Evolutionary conservation across 495 filamentous ascomycete species (phyloP), one percentile per base, ranked within the genome.

Genomic region (Friedmanniomyces endolithicus): DNA sequence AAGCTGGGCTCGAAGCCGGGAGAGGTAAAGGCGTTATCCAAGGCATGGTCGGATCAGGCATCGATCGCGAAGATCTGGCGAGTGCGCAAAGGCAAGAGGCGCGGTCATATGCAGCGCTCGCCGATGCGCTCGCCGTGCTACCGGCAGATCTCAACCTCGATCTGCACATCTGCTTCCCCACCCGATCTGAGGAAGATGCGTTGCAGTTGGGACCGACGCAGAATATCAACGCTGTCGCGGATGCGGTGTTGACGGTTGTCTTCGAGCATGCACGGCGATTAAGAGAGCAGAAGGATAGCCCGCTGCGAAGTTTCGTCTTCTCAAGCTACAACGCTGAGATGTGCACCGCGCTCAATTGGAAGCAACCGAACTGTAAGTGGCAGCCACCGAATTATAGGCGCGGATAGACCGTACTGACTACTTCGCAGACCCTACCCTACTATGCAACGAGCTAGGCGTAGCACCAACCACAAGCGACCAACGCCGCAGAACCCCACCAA

Each of bases 301-400:
- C 53, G 48, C 37, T 62, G 34, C 75, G 89, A 19, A 89, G 84
- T 9, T 82, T 98, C 40, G 87, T 97, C 22, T 95, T 97, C 67
- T 90, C 86, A 55, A 89, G 86, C 7, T 94, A 88, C 59, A 95
- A 95, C 65, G 72, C 84, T 11, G 85, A 83, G 60, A 79, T 97
- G 27, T 98, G 92, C 68, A 89, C 86, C 34, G 88, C 90, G 3
- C 64, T 98, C 50, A 97, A 97, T 67, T 98, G 94, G 94, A 98
- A 98, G 69, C 92, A 98, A 67, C 92, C 92, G 11, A 98, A 97
- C 61, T 98, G 84, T 87, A 68, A 72, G 80, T 69, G 11, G n/a
- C n/a, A n/a, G n/a, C n/a, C n/a, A n/a, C n/a, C n/a, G n/a, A n/a
- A n/a, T n/a, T n/a, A n/a, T n/a, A n/a, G n/a, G n/a, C n/a, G n/a